Evolutionary conservation across 192 early-diverging fungal species (phyloP).

Genomic region (Coemansia sp.): DNA sequence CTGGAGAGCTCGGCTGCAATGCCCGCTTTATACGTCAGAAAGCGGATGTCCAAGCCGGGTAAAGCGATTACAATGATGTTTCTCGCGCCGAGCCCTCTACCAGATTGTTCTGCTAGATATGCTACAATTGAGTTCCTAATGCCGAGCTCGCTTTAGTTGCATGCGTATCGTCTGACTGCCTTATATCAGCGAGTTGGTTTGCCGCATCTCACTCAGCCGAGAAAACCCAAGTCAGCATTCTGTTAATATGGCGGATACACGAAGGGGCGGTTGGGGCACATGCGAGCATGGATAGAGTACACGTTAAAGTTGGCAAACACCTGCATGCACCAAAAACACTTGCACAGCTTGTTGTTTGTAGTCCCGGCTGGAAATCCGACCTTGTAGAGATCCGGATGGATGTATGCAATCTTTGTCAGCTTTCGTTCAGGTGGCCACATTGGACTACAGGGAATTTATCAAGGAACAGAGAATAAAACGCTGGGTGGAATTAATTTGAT

Average conservation of each 20-base stretch:
- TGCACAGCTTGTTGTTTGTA: constrained; percentile 5
- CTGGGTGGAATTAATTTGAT: too few species aligned
- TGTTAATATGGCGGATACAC: constrained; percentile 21
- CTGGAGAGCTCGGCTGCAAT: too few species aligned
- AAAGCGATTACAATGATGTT: too few species aligned
- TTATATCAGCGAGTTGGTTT: too few species aligned
- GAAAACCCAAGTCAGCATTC: too few species aligned
- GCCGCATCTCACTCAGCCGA: too few species aligned
- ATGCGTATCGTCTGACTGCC: background rate
- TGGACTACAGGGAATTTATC: background rate
- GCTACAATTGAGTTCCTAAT: too few species aligned
- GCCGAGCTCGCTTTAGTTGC: background rate
- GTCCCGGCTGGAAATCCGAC: constrained; percentile 13
- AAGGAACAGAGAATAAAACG: background rate
- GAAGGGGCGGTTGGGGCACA: constrained; percentile 22
- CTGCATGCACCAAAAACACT: constrained; percentile 29
- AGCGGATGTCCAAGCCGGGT: too few species aligned
- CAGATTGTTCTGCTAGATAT: too few species aligned
- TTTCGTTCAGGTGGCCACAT: constrained; percentile 27
- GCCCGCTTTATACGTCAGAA: too few species aligned
- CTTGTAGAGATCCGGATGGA: constrained; percentile 10
- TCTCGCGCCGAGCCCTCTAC: too few species aligned
- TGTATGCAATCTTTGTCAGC: constrained; percentile 3
- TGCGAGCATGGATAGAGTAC: constrained; percentile 17
- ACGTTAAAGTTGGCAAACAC: constrained; percentile 7